A percentile compares a stretch with the other conserved stretches of the same genome.
Conservation (phyloP, 2,329 filamentous ascomycete species). For the Fusarium mundagurra region DNA sequence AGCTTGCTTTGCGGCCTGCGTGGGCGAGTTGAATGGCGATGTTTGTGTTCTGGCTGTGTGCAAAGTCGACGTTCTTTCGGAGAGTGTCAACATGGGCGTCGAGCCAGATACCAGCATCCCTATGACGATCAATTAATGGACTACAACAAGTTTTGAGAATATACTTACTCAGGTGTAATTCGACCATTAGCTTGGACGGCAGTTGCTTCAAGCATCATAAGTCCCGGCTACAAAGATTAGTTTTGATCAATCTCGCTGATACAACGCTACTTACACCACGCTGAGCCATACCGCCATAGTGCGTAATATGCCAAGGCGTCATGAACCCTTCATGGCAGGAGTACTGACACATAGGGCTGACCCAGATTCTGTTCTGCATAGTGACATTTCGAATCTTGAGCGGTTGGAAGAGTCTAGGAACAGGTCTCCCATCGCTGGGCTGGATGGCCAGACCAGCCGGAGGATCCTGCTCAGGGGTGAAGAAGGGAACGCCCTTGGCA, state of each 20-base stretch:
- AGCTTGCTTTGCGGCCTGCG: slow-evolving; percentile 68
- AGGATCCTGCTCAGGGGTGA: slow-evolving; percentile 58
- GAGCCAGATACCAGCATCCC: slow-evolving; percentile 69
- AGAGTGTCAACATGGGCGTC: slow-evolving; percentile 74
- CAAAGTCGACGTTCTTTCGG: slow-evolving; percentile 70
- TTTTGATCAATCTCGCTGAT: slow-evolving; percentile 26
- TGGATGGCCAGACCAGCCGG: slow-evolving; percentile 54
- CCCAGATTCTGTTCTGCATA: slow-evolving; percentile 58
- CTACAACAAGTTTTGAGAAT: neutral
- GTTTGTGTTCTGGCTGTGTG: slow-evolving; percentile 71
- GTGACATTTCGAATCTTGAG: slow-evolving; percentile 56
- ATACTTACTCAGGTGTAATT: slow-evolving; percentile 69
- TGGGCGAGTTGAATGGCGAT: slow-evolving; percentile 77
- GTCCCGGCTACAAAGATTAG: slow-evolving; percentile 56
- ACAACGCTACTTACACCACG: slow-evolving; percentile 62
- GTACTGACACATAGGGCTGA: slow-evolving; percentile 61
- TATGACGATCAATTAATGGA: slow-evolving; percentile 50
- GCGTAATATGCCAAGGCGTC: slow-evolving; percentile 77
- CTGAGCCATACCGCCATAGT: slow-evolving; percentile 76
- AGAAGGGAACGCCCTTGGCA: slow-evolving; percentile 54
- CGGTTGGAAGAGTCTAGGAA: slow-evolving; percentile 62
- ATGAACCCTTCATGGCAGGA: slow-evolving; percentile 64
- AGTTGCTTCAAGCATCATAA: slow-evolving; percentile 76
- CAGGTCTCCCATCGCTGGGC: slow-evolving; percentile 57
- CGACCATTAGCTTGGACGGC: slow-evolving; percentile 73